Percentiles rank a stretch among this genome's conserved stretches.
phyloP scores from a whole-genome alignment of 768 basidiomycete genomes.

The Hypholoma fasciculare region DNA sequence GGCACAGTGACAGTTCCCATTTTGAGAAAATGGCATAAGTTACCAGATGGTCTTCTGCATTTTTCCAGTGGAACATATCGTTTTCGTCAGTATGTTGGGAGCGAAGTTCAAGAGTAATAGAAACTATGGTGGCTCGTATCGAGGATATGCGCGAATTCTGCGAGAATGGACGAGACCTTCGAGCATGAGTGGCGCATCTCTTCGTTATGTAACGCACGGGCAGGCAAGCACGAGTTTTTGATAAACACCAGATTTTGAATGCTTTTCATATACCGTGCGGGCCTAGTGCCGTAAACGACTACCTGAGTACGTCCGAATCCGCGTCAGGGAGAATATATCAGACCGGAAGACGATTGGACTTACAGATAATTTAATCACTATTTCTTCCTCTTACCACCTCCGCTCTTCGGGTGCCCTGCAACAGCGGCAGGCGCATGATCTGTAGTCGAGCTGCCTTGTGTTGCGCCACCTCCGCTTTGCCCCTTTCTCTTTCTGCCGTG shows the following conservation, averaged over 20 bases:
- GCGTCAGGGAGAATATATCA: not conserved
- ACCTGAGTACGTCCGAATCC: slow-evolving; percentile 1
- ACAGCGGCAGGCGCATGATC: slow-evolving; percentile 33
- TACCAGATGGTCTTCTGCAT: not conserved
- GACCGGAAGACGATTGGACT: not conserved
- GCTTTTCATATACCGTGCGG: not conserved
- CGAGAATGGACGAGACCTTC: not conserved
- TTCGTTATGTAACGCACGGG: slow-evolving; percentile 13
- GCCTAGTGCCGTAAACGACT: not conserved
- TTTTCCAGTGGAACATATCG: no score
- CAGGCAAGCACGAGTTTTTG: slow-evolving; percentile 14
- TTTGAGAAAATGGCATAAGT: not conserved
- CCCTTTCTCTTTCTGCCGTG: slow-evolving; percentile 55
- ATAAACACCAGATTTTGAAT: slow-evolving; percentile 1
- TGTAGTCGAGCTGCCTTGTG: slow-evolving; percentile 58
- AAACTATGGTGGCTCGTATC: not conserved
- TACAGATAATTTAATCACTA: not conserved
- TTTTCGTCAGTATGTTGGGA: no score
- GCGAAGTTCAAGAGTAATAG: not conserved
- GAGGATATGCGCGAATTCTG: not conserved
- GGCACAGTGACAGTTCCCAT: slow-evolving; percentile 18
- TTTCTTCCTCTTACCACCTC: slow-evolving; percentile 67
- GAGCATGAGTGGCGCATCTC: not conserved
- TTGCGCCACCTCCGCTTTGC: slow-evolving; percentile 56
- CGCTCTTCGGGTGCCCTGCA: slow-evolving; percentile 32